Evolutionary conservation across 139 green algal genomes (phyloP).

Genomic region (Astrephomene gubernaculifera): DNA sequence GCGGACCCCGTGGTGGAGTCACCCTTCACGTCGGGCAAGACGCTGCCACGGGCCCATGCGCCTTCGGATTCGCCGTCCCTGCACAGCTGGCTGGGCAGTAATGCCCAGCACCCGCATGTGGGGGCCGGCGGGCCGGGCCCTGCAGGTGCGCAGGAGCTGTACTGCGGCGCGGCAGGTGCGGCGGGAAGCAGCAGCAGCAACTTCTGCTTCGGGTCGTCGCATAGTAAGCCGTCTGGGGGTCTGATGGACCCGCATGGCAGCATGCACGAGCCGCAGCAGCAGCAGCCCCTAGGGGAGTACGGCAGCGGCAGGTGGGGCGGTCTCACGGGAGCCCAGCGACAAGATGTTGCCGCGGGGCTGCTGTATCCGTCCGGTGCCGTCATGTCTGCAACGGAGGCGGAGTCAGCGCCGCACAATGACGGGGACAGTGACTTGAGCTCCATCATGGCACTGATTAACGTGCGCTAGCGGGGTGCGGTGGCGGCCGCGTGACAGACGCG

Average conservation of each 20-base stretch:
- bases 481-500: neutral
- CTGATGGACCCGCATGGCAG: neutral
- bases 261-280: neutral
- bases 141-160: neutral
- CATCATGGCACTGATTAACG: conserved; percentile 35
- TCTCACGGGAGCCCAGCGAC: neutral
- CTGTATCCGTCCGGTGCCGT: neutral
- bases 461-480: neutral
- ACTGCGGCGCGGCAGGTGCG: neutral
- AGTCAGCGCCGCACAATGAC: neutral
- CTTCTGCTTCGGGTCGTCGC: conserved; percentile 26
- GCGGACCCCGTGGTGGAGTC: neutral
- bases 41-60: neutral
- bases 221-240: conserved; percentile 23
- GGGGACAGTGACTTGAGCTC: neutral
- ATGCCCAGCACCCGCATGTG: neutral
- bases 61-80: neutral
- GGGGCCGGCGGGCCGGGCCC: neutral
- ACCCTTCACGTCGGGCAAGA: neutral
- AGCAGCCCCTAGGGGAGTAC: neutral
- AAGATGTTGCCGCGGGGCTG: neutral
- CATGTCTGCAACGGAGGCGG: neutral
- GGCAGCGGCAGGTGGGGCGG: conserved; percentile 20
- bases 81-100: conserved; percentile 10
- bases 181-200: neutral